Evolutionary conservation across 305 asterid genomes (phyloP), one percentile per base, ranked within the genome.

Genomic region (Solanum aculeatissimum): DNA sequence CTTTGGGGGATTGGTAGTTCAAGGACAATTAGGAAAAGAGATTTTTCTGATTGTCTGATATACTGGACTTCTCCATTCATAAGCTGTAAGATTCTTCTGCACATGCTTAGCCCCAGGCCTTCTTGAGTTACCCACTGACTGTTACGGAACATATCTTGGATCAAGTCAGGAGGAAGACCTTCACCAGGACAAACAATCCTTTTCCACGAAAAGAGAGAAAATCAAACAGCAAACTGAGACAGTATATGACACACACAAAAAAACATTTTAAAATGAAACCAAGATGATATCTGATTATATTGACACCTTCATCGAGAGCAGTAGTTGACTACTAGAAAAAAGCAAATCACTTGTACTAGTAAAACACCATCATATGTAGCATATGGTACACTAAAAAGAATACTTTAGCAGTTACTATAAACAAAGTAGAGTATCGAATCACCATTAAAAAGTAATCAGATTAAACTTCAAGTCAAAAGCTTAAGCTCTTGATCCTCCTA

Each of bases 31-130:
- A 92, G 87, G 90, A 95, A 93, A 83, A 88, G 91, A 11, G 95
- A 90, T 85, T 91, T 89, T 83, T 93, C 95, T 25, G 95, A 93
- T 86, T 94, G 97, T 89, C 96, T 91, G 85, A 93, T 92, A 49
- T 94, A 95, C 81, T 92, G 98, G 72, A 95, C 97, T 88, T 94
- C 97, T 18, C 98, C 98, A 62, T 93, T 89, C 98, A 95, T 95
- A 47, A 87, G 94, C 92, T 90, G 93, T 90, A 96, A 72, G 35
- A 92, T 86, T 86, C 92, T 93, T 70, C 93, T 83, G 91, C 95
- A 91, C 90, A 92, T 91, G 90, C 93, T 89, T 68, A 95, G 90
- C 40, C 95, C 95, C 58, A 93, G 85, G 74, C 98, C 98, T 91
- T 94, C 95, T 70, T 89, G 93, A 70, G 93, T 90, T 60, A 78